Base-by-base conservation (phyloP, 371 early-diverging fungal genomes). In the Racocetra persica region DNA sequence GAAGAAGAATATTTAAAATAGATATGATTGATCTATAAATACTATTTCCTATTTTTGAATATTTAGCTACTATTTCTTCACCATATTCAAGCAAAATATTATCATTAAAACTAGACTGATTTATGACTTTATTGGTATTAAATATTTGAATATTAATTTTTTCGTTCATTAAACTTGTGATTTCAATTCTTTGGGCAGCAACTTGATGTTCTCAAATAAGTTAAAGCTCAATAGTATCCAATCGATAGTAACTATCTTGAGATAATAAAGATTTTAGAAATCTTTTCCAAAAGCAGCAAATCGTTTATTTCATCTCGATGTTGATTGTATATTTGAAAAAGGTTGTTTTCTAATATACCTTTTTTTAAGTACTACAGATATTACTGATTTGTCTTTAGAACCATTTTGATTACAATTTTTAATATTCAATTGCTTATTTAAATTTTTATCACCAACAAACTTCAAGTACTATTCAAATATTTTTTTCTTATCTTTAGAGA, bases 231-330 rank as follows among this genome's bases (percentile, higher is more conserved):
- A 67, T 6, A 38, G 67, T 41, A 41, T 41, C 67, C 14, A 67
- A 38, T 41, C 20, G 20, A 16, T 41, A 41, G 1, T 41, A 67
- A 20, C 16, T 41, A 67, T 67, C 38, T 10, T 41, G 2, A 20
- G 2, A 13, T 16, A 67, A 38, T 18, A 67, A 67, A 18, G 67
- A 67, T 41, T 67, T 41, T 20, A 13, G 67, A 36, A n/a, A 2
- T 67, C 67, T 41, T 38, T 67, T 18, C 38, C 67, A 18, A 67
- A 67, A 67, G 22, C 20, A 20, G 38, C 13, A 38, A 67, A 67
- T 20, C 67, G 0, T 67, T 67, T 26, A 63, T 63, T 63, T 63
- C 14, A 7, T 1, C 11, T 7, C 1, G 63, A 63, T 63, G 8
- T 28, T 22, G 11, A 63, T 24, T 54, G 54, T 54, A 54, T 20